Evolutionary conservation across 2,329 filamentous ascomycete genomes (phyloP), one percentile per base, ranked within the genome.

Genomic region (Sporothrix phasma): DNA sequence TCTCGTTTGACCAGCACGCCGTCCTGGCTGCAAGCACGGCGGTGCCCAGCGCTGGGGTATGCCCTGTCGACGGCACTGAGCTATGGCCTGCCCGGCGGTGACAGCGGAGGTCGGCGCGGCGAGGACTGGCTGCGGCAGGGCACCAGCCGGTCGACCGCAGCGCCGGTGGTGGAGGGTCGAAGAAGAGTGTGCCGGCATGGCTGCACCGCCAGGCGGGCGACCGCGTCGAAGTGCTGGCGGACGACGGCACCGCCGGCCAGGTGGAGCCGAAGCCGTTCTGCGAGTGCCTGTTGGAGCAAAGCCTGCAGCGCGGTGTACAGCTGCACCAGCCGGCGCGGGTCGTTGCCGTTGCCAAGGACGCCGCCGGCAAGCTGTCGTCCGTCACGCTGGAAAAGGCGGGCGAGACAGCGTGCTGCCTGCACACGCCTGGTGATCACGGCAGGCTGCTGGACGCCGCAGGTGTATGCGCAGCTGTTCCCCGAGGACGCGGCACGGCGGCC

Each of bases 1-100:
- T 92, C 13, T 89, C 86, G 46, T 93, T 89, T 71, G 79, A 80
- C 4, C 79, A 91, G 61, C 89, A 93, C 73, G 78, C 78, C 67
- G 75, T 81, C 49, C 80, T 92, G 13, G 87, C 89, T 0, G 79
- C 81, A 34, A 81, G 59, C 72, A 88, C 66, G 76, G 79, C 64
- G 89, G 88, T 0, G 72, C 74, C 1, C 73, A 79, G 68, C 81
- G 76, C 63, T 83, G 80, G 81, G 76, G 1, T 83, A 81, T 63
- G 68, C 76, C 3, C 66, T 74, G 17, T 88, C 85, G 61, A 86
- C 81, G 0, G 82, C 84, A 1, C 73, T 89, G 51, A 85, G 80
- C 67, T 80, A 80, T 64, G 71, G 73, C 3, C 65, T 71, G 8
- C 69, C 68, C 2, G 47, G 49, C 1, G 6, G 26, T 0, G 17